These are phyloP conservation scores for Trypanosoma conorhini DNA, from an alignment of 208 protist species.

Conservation along the genomic window DNA sequence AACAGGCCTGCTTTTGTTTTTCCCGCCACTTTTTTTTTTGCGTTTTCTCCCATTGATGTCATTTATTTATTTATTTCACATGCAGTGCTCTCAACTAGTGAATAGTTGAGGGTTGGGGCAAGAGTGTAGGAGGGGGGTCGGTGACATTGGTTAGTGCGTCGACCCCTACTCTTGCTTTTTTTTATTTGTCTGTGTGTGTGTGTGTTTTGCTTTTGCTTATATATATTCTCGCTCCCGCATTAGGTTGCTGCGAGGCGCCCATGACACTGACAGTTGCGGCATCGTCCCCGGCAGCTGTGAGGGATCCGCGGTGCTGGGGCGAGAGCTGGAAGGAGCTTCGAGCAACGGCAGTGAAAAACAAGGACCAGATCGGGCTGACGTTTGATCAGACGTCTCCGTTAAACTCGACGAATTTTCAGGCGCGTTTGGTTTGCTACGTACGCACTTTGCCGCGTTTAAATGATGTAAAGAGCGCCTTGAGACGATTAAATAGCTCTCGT, in stretches of 20 bases:
- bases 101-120: background rate
- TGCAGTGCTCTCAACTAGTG: background rate
- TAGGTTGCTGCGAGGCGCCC: background rate
- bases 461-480: conserved; percentile 52
- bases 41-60: conserved; percentile 13
- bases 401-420: conserved; percentile 37
- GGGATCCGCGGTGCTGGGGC: conserved; percentile 12
- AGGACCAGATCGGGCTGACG: conserved; percentile 47
- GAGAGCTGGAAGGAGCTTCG: conserved; percentile 16
- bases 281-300: background rate
- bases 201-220: conserved; percentile 10
- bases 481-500: background rate
- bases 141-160: background rate
- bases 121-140: background rate
- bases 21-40: conserved; percentile 16
- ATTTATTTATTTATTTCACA: conserved; percentile 18
- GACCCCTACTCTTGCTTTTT: conserved; percentile 12
- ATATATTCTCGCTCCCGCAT: conserved; percentile 13
- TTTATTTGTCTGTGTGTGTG: conserved; percentile 10
- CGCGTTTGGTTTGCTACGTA: conserved; percentile 63
- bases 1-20: conserved; percentile 4
- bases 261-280: background rate
- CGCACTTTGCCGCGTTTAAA: conserved; percentile 57
- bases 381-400: conserved; percentile 44
- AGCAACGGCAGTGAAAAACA: conserved; percentile 15